These are phyloP conservation scores for Blastobotrys raffinosifermentans DNA, from an alignment of 1,139 yeast genomes.

Conservation along the genomic window DNA sequence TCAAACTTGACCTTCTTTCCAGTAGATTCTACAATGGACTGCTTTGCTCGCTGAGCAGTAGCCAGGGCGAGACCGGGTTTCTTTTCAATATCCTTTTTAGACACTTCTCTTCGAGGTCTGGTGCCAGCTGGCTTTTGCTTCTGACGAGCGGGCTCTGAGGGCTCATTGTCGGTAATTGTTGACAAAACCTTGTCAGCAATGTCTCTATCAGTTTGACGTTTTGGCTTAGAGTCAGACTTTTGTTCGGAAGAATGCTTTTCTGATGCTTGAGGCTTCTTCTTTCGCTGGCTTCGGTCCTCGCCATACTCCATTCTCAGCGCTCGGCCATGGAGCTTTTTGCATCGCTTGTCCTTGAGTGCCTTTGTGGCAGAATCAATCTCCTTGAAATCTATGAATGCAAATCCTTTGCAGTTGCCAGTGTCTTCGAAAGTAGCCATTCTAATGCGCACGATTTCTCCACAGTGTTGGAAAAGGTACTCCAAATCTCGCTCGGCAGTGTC, in stretches of 20 bases:
- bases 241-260: constrained; percentile 24
- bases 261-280: constrained; percentile 31
- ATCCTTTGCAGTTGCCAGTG: constrained; percentile 93
- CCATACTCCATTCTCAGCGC: constrained; percentile 86
- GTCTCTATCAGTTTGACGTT: neutral
- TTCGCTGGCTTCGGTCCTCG: constrained; percentile 84
- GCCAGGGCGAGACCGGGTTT: constrained; percentile 88
- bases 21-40: constrained; percentile 82
- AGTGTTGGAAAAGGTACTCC: constrained; percentile 66
- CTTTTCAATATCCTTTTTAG: constrained; percentile 40
- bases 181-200: constrained; percentile 2
- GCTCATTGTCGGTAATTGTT: neutral
- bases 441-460: constrained; percentile 74
- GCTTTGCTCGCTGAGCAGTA: constrained; percentile 81
- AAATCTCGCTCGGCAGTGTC: constrained; percentile 83
- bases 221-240: constrained; percentile 10
- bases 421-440: constrained; percentile 98
- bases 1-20: constrained; percentile 81
- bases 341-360: constrained; percentile 69
- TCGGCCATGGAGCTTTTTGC: constrained; percentile 65
- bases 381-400: constrained; percentile 84
- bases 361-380: constrained; percentile 75
- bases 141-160: neutral
- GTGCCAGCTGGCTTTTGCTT: neutral
- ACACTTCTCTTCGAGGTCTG: constrained; percentile 9